Evolutionary conservation across 768 basidiomycete genomes (phyloP).

Genomic region (Fibroporia radiculosa): DNA sequence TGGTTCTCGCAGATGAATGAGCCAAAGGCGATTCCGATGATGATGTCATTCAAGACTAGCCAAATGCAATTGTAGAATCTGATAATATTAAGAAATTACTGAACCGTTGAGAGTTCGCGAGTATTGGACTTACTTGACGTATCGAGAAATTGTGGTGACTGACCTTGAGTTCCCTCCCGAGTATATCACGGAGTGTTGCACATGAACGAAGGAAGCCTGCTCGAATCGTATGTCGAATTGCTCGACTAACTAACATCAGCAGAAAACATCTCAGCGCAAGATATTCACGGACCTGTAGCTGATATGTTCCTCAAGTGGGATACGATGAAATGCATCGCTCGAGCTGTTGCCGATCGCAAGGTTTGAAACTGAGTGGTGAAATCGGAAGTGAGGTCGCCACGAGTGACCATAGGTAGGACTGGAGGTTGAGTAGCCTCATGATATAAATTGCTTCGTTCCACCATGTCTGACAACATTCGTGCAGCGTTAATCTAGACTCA

Average conservation of each 20-base stretch:
- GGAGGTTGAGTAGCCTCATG: not conserved
- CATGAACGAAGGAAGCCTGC: conserved; percentile 22
- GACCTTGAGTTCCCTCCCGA: conserved; percentile 7
- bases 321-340: not conserved
- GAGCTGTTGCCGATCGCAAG: not conserved
- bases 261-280: not conserved
- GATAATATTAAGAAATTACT: not conserved
- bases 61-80: conserved; percentile 92
- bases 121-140: conserved; percentile 49
- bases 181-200: conserved; percentile 27
- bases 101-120: not conserved
- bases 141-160: conserved; percentile 34
- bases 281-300: conserved; percentile 3
- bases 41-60: conserved; percentile 86
- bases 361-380: not conserved
- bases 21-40: conserved; percentile 70
- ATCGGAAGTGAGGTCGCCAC: not conserved
- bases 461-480: conserved; percentile 5
- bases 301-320: not conserved
- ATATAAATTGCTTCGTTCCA: conserved; percentile 1
- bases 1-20: conserved; percentile 64
- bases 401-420: not conserved
- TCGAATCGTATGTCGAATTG: conserved; percentile 14
- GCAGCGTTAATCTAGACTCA: conserved; percentile 10
- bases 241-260: conserved; percentile 4